Evolutionary conservation across 78 protist genomes (phyloP).

Genomic region (Cyanophora paradoxa): DNA sequence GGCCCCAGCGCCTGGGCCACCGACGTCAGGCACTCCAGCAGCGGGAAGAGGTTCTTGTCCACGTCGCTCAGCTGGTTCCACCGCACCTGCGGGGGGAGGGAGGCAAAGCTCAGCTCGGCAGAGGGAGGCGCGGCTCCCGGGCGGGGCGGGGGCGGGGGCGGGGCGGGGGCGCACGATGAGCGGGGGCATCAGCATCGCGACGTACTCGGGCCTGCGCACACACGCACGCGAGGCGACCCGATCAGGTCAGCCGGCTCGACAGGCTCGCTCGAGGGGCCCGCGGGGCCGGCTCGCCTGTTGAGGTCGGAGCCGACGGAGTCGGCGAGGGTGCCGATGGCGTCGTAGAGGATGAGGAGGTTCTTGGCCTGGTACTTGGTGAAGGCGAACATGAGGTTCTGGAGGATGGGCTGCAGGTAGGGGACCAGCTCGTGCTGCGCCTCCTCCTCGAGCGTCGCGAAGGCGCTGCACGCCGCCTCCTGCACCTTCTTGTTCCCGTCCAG

Average conservation of each 20-base stretch:
- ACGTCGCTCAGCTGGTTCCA: conserved; percentile 54
- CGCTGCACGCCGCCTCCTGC: conserved; percentile 84
- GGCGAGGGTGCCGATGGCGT: conserved; percentile 71
- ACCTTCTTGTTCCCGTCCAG: conserved; percentile 63
- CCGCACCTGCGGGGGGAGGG: too few relatives aligned
- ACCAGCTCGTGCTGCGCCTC: conserved; percentile 32
- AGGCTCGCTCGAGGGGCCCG: too few relatives aligned
- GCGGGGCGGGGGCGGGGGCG: too few relatives aligned
- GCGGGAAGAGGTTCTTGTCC: conserved; percentile 60
- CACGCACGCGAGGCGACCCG: too few relatives aligned
- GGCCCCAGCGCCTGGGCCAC: conserved; percentile 58
- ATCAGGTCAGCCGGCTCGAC: too few relatives aligned
- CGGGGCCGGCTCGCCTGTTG: too few relatives aligned
- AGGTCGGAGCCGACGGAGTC: conserved; percentile 55
- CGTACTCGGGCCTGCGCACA: conserved; percentile 20
- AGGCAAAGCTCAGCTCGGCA: too few relatives aligned
- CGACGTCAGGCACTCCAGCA: conserved; percentile 71
- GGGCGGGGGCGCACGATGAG: too few relatives aligned
- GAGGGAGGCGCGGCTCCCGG: too few relatives aligned
- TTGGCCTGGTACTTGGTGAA: conserved; percentile 49
- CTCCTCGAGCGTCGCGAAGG: conserved; percentile 78
- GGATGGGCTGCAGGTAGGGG: conserved; percentile 46
- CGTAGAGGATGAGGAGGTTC: conserved; percentile 71
- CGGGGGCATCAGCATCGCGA: conserved; percentile 59
- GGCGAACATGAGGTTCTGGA: conserved; percentile 54